These are phyloP conservation scores for Naganishia randhawae DNA, from an alignment of 768 basidiomycete species.

Conservation along the genomic window DNA sequence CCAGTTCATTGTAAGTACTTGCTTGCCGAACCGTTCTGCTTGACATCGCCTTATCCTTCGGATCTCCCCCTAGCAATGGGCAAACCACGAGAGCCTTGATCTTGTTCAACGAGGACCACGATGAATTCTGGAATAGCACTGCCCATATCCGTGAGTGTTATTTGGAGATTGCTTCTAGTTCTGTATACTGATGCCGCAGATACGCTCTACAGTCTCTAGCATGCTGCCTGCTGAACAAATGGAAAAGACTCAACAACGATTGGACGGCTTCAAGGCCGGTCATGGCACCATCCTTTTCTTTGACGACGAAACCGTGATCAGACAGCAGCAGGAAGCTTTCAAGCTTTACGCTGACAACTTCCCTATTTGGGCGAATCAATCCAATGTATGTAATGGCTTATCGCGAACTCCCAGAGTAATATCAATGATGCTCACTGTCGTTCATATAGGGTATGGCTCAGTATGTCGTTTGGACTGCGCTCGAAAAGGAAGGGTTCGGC, in stretches of 20 bases:
- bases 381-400: slow-evolving; percentile 37
- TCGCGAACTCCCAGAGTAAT: not conserved
- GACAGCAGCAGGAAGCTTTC: slow-evolving; percentile 38
- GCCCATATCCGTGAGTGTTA: slow-evolving; percentile 31
- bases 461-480: slow-evolving; percentile 48
- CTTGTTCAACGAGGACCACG: slow-evolving; percentile 43
- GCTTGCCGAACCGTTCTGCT: not conserved
- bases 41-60: not conserved
- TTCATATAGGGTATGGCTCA: slow-evolving; percentile 38
- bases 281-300: slow-evolving; percentile 52
- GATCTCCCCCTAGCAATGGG: slow-evolving; percentile 39
- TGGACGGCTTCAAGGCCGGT: slow-evolving; percentile 41
- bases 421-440: not conserved
- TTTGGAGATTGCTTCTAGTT: not conserved
- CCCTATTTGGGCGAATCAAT: slow-evolving; percentile 34
- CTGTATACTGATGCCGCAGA: not conserved
- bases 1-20: slow-evolving; percentile 40
- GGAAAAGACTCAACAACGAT: slow-evolving; percentile 33
- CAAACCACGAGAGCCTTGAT: slow-evolving; percentile 50
- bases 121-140: slow-evolving; percentile 45
- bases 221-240: slow-evolving; percentile 29
- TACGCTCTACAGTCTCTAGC: not conserved
- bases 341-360: slow-evolving; percentile 40
- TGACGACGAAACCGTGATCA: slow-evolving; percentile 41
- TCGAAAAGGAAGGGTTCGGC: slow-evolving; percentile 50